Evolutionary conservation across 768 basidiomycete genomes (phyloP).

Genomic region (Psilocybe sp.): DNA sequence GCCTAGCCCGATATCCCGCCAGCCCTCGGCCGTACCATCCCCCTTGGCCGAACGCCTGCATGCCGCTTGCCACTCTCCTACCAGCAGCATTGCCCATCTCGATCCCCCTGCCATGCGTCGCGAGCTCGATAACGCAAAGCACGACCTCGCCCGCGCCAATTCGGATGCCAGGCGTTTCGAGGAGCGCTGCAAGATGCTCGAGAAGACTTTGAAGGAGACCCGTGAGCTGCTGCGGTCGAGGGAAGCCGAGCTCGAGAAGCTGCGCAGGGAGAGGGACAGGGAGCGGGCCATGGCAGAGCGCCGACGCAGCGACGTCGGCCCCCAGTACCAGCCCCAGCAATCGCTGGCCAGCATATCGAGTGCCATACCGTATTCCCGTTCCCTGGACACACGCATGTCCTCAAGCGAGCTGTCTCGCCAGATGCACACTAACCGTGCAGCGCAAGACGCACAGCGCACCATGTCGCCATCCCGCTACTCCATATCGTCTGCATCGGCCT

Average conservation of each 20-base stretch:
- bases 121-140: constrained; percentile 54
- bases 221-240: constrained; percentile 54
- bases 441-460: constrained; percentile 15
- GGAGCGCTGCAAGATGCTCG: constrained; percentile 61
- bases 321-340: constrained; percentile 18
- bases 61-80: constrained; percentile 41
- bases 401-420: constrained; percentile 23
- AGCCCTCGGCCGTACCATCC: constrained; percentile 23
- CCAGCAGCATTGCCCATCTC: constrained; percentile 41
- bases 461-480: constrained; percentile 18
- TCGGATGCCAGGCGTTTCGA: constrained; percentile 53
- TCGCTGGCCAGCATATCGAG: constrained; percentile 5
- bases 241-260: constrained; percentile 58
- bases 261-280: constrained; percentile 38
- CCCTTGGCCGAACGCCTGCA: constrained; percentile 48
- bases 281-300: constrained; percentile 31
- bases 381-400: constrained; percentile 30
- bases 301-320: constrained; percentile 27
- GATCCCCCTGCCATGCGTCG: constrained; percentile 46
- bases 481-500: constrained; percentile 11
- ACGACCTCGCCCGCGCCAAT: constrained; percentile 52
- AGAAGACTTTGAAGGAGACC: constrained; percentile 62
- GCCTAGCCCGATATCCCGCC: constrained; percentile 24
- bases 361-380: constrained; percentile 16
- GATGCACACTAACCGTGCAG: constrained; percentile 15